Conservation (phyloP, 2,329 filamentous ascomycete genomes). For the Tolypocladium tundrense region DNA sequence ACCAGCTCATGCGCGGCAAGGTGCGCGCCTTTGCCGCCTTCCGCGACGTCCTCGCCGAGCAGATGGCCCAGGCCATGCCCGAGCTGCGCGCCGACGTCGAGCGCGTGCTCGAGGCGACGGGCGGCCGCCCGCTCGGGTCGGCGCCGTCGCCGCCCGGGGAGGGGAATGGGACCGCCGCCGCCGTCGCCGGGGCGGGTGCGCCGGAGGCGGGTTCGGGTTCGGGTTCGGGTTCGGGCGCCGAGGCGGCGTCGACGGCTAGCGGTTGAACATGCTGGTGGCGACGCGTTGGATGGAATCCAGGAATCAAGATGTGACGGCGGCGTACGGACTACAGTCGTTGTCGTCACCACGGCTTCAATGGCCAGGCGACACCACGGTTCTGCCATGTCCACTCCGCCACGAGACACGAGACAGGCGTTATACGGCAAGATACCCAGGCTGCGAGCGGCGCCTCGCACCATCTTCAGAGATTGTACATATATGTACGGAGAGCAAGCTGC, state of each 20-base stretch:
- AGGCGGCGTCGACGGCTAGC: not conserved
- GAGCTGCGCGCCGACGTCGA: slow-evolving; percentile 46
- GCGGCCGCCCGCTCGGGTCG: slow-evolving; percentile 13
- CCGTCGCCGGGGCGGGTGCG: not conserved
- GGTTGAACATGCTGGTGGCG: not conserved
- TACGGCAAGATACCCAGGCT: not conserved
- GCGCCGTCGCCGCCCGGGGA: not conserved
- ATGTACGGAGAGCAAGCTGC: not conserved
- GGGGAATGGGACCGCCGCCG: not conserved
- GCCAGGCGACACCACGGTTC: not conserved
- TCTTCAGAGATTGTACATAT: not conserved
- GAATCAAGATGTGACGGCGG: not conserved
- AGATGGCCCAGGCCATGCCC: slow-evolving; percentile 48
- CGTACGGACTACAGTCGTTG: not conserved
- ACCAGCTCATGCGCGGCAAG: slow-evolving; percentile 59
- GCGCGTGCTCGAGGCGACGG: slow-evolving; percentile 37
- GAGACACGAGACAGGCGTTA: not conserved
- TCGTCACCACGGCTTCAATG: not conserved
- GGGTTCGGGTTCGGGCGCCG: not conserved
- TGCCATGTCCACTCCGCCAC: not conserved
- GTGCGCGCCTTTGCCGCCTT: slow-evolving; percentile 49
- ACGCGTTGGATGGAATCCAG: not conserved
- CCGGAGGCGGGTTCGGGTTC: not conserved
- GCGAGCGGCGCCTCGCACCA: not conserved
- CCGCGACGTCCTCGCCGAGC: slow-evolving; percentile 49